A percentile compares a stretch with the other conserved stretches of the same genome.
phyloP scores from a whole-genome alignment of 257 asterid species.

The Solanum habrochaites region DNA sequence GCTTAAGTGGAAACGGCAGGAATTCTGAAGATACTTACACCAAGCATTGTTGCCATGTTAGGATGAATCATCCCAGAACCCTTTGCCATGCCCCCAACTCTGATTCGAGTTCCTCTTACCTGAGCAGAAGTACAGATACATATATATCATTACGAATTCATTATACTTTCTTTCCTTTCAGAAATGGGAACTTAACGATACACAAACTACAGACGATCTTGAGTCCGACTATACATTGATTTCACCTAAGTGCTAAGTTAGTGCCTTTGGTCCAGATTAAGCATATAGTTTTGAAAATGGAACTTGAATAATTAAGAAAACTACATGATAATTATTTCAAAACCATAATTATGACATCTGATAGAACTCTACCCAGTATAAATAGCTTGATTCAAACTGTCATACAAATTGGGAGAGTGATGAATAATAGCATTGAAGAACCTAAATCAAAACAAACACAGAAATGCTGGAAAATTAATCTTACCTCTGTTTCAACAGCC shows the following conservation, averaged over 20 bases:
- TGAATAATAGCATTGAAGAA: background rate
- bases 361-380: background rate
- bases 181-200: background rate
- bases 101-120: constrained; percentile 62
- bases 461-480: background rate
- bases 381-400: background rate
- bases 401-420: background rate
- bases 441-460: background rate
- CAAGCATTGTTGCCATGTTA: constrained; percentile 99
- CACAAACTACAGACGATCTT: background rate
- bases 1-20: background rate
- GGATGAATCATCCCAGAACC: constrained; percentile 99
- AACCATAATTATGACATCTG: background rate
- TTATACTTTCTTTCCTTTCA: background rate
- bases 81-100: constrained; percentile 95
- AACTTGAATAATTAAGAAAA: background rate
- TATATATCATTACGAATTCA: background rate
- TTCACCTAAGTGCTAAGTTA: background rate
- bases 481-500: constrained; percentile 74
- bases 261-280: background rate
- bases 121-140: constrained; percentile 10
- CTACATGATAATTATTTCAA: background rate
- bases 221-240: background rate
- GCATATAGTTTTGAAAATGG: background rate
- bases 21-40: constrained; percentile 37